Conservation (phyloP, 2,329 filamentous ascomycete species). For the Fusarium bactridioides region DNA sequence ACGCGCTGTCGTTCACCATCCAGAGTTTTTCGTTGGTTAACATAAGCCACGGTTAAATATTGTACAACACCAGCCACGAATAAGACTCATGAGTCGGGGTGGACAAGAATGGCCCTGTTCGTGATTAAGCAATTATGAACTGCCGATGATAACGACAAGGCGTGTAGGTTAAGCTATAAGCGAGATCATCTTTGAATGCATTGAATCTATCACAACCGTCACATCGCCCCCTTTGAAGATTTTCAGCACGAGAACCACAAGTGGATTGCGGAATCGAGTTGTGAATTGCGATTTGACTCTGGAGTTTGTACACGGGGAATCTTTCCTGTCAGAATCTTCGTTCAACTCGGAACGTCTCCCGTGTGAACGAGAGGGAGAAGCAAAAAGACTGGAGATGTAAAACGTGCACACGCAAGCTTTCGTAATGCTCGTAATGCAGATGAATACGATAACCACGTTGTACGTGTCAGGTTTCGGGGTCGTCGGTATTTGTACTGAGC, state of each 20-base stretch:
- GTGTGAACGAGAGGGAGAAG: constrained; percentile 11
- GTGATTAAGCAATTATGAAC: constrained; percentile 10
- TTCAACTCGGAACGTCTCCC: constrained; percentile 19
- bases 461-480: constrained; percentile 9
- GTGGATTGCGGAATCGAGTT: not conserved
- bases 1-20: constrained; percentile 10
- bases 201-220: constrained; percentile 21
- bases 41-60: constrained; percentile 7
- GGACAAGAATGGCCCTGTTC: constrained; percentile 1
- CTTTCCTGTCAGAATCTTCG: not conserved
- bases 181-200: constrained; percentile 25
- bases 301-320: not conserved
- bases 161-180: constrained; percentile 18
- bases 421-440: constrained; percentile 12
- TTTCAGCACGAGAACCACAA: not conserved
- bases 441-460: not conserved
- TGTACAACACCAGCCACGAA: constrained; percentile 21
- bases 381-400: constrained; percentile 16
- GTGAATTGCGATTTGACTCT: constrained; percentile 1
- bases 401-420: constrained; percentile 33
- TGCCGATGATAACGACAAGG: constrained; percentile 18
- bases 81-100: not conserved
- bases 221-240: constrained; percentile 10
- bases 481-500: not conserved
- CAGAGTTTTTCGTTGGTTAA: constrained; percentile 1